phyloP scores from a whole-genome alignment of 495 filamentous ascomycete species.

The Xylaria nigripes region DNA sequence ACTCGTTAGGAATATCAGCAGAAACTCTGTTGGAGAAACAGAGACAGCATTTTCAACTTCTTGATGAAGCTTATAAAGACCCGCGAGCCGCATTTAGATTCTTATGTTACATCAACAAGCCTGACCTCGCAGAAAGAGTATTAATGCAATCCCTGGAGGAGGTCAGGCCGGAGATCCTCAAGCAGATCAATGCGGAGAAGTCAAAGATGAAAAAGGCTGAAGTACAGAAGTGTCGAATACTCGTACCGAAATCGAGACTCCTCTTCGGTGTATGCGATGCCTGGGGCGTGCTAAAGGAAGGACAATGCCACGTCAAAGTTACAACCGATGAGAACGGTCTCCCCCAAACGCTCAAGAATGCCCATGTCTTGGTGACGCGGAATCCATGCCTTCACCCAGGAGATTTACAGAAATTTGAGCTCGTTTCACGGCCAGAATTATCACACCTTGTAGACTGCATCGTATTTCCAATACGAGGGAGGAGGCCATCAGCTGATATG shows the following conservation, averaged over 20 bases:
- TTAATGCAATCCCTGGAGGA: slow-evolving; percentile 38
- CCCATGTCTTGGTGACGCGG: slow-evolving; percentile 41
- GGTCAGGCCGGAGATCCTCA: slow-evolving; percentile 23
- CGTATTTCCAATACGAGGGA: slow-evolving; percentile 41
- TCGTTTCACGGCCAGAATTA: slow-evolving; percentile 33
- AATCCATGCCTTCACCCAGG: slow-evolving; percentile 49
- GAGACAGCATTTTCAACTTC: slow-evolving; percentile 34
- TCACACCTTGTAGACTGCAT: slow-evolving; percentile 45
- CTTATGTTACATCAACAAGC: slow-evolving; percentile 32
- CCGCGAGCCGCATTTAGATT: slow-evolving; percentile 35
- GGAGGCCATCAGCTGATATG: slow-evolving; percentile 41
- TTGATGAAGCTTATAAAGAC: slow-evolving; percentile 26
- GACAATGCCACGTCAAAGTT: slow-evolving; percentile 38
- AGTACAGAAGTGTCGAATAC: slow-evolving; percentile 39
- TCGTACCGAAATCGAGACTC: slow-evolving; percentile 38
- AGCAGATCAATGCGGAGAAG: slow-evolving; percentile 33
- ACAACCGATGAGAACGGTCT: slow-evolving; percentile 36
- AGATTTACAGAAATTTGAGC: slow-evolving; percentile 45
- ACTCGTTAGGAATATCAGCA: slow-evolving; percentile 34
- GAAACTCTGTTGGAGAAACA: slow-evolving; percentile 37
- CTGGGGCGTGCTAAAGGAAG: slow-evolving; percentile 35
- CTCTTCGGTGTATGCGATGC: slow-evolving; percentile 46
- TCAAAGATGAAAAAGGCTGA: slow-evolving; percentile 39
- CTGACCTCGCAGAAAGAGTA: slow-evolving; percentile 38
- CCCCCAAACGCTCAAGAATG: slow-evolving; percentile 31